Conservation (phyloP, 2,329 filamentous ascomycete species). For the Cercospora zeina region DNA sequence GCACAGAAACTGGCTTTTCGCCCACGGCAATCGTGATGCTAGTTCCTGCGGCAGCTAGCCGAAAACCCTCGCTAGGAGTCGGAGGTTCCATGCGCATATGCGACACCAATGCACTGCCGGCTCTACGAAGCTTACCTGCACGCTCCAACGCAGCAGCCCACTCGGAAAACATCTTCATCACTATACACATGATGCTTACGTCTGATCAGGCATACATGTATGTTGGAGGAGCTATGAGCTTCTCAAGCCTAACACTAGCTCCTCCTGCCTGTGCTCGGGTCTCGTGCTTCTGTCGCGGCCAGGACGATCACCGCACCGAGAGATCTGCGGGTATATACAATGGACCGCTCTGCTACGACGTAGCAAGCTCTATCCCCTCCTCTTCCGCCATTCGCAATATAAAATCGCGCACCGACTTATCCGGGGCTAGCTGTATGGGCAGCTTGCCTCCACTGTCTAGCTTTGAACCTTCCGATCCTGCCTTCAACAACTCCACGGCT, state of each 20-base stretch:
- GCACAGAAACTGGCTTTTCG: slow-evolving; percentile 12
- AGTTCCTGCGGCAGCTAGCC: background rate
- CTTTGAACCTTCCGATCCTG: slow-evolving; percentile 79
- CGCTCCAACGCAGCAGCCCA: background rate
- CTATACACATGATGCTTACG: background rate
- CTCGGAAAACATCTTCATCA: background rate
- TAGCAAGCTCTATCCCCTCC: slow-evolving; percentile 69
- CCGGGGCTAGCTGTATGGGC: slow-evolving; percentile 80
- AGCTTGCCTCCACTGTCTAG: slow-evolving; percentile 69
- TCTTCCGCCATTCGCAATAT: slow-evolving; percentile 76
- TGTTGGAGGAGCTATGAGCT: background rate
- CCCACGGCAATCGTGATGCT: slow-evolving; percentile 4
- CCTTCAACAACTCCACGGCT: slow-evolving; percentile 77
- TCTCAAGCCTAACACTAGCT: background rate
- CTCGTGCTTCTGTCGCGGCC: background rate
- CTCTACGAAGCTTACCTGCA: background rate
- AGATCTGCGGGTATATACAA: background rate
- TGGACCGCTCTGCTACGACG: background rate
- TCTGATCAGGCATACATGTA: background rate
- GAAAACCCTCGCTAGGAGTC: slow-evolving; percentile 1
- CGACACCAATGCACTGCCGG: slow-evolving; percentile 3
- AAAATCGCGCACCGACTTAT: slow-evolving; percentile 76
- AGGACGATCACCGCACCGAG: slow-evolving; percentile 1
- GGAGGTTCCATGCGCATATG: background rate
- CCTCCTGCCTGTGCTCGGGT: background rate